These are phyloP conservation scores for Miamiensis avidus DNA, from an alignment of 169 alveolate species.

Conservation along the genomic window DNA sequence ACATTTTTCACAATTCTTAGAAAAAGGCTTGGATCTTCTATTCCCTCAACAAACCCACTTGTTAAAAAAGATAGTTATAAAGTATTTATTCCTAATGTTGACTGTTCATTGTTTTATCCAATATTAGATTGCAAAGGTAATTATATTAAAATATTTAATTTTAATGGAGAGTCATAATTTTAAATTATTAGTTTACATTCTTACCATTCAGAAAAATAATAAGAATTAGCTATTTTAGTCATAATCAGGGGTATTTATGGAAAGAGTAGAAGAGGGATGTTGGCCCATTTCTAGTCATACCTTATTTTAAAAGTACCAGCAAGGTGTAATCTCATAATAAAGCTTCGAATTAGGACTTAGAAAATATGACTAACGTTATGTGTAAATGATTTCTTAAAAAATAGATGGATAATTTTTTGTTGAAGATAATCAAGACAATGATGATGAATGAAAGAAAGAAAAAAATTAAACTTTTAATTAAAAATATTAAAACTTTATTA, in stretches of 20 bases:
- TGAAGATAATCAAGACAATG: too few relatives aligned
- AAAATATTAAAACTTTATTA: too few relatives aligned
- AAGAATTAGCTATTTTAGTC: not conserved
- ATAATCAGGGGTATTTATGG: not conserved
- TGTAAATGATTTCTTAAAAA: not conserved
- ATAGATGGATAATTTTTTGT: too few relatives aligned
- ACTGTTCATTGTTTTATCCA: not conserved
- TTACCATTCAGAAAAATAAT: not conserved
- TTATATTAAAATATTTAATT: too few relatives aligned
- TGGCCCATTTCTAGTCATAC: not conserved
- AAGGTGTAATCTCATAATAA: not conserved
- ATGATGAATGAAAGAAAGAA: too few relatives aligned
- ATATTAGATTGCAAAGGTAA: not conserved
- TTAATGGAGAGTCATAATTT: too few relatives aligned
- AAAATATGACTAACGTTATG: not conserved
- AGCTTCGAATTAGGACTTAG: not conserved
- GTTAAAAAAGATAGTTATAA: not conserved
- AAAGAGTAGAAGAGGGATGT: not conserved
- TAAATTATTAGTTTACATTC: too few relatives aligned
- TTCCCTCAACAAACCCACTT: not conserved
- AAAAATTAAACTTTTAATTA: too few relatives aligned
- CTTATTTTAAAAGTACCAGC: too few relatives aligned
- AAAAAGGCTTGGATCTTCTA: not conserved
- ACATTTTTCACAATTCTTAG: not conserved
- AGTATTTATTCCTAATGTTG: not conserved